Percentiles rank a stretch among this genome's conserved stretches.
phyloP scores from a whole-genome alignment of 2,329 filamentous ascomycete species.

The Xylariaceae sp. region DNA sequence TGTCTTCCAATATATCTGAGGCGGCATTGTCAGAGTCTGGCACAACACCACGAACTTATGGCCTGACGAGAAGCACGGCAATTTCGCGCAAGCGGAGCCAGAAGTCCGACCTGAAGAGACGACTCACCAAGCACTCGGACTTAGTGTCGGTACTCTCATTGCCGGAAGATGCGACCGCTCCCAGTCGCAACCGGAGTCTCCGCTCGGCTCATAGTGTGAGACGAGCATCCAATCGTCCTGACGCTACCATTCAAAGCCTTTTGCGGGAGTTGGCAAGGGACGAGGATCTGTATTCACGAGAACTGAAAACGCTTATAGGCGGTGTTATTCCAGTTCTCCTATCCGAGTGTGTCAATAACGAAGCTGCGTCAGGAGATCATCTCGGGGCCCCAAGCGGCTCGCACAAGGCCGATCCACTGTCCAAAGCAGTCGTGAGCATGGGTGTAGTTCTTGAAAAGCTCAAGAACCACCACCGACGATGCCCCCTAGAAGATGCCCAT shows the following conservation, averaged over 20 bases:
- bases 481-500: conserved; percentile 67
- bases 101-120: conserved; percentile 58
- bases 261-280: conserved; percentile 76
- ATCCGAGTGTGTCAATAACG: conserved; percentile 72
- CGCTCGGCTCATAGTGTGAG: conserved; percentile 74
- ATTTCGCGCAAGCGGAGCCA: conserved; percentile 44
- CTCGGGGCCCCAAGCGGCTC: conserved; percentile 55
- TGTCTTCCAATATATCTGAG: conserved; percentile 45
- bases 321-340: conserved; percentile 91
- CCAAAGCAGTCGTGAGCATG: conserved; percentile 90
- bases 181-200: conserved; percentile 61
- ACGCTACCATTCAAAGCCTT: conserved; percentile 67
- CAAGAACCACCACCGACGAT: conserved; percentile 71
- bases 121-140: conserved; percentile 87
- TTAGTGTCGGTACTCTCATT: conserved; percentile 87
- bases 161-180: conserved; percentile 51
- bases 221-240: conserved; percentile 61
- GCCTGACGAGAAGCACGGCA: conserved; percentile 42
- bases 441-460: conserved; percentile 82
- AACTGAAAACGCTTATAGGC: conserved; percentile 88
- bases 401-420: conserved; percentile 56
- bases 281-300: conserved; percentile 81
- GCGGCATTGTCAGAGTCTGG: conserved; percentile 48
- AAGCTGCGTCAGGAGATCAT: conserved; percentile 58
- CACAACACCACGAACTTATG: conserved; percentile 49